Evolutionary conservation across 306 rosid species (phyloP).

Genomic region (Prunus armeniaca): DNA sequence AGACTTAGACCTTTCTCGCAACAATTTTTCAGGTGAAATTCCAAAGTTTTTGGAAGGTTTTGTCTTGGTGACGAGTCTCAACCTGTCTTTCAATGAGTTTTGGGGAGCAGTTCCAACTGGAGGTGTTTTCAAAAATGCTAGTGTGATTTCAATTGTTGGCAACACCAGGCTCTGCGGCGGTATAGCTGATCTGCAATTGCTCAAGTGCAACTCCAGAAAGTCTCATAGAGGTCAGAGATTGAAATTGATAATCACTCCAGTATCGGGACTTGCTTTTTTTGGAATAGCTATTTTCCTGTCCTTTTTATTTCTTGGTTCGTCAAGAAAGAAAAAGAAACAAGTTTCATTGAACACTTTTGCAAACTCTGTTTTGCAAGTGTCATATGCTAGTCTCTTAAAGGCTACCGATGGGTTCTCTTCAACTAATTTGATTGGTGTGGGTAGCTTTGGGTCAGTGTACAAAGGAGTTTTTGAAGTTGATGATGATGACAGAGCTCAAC

Average conservation of each 20-base stretch:
- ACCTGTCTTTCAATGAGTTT: background rate
- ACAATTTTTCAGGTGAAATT: background rate
- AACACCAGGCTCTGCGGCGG: background rate
- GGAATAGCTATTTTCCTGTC: background rate
- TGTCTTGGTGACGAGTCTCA: background rate
- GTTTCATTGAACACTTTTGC: background rate
- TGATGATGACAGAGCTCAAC: background rate
- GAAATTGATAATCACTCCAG: background rate
- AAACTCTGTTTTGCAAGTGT: background rate
- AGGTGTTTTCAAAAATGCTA: background rate
- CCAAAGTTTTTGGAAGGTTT: background rate
- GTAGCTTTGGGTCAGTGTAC: background rate
- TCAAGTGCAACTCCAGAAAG: background rate
- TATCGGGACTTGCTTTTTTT: background rate
- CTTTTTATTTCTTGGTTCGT: background rate
- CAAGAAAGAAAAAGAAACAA: background rate
- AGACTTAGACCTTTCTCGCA: constrained; percentile 4
- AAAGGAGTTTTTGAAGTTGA: background rate
- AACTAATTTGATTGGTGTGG: background rate
- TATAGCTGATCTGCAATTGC: background rate
- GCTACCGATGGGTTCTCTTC: background rate
- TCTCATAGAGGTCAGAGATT: background rate
- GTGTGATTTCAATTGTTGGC: background rate
- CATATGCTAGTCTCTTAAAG: background rate
- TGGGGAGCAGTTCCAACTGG: background rate